Evolutionary conservation across 2,329 filamentous ascomycete species (phyloP).

Genomic region (Cryphonectria radicalis): DNA sequence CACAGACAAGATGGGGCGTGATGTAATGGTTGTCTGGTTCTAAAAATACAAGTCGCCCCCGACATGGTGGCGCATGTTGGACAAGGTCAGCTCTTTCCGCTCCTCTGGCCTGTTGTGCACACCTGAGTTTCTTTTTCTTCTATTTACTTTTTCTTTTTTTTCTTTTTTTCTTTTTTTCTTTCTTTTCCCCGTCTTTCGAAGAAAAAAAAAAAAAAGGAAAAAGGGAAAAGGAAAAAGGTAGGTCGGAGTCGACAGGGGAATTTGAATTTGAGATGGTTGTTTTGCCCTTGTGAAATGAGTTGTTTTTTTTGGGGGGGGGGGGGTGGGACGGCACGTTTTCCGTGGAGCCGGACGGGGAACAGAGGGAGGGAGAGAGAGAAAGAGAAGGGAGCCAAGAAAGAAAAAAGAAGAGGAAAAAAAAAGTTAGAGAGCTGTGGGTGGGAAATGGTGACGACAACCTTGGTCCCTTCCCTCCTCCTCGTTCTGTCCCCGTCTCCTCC

Average conservation of each 20-base stretch:
- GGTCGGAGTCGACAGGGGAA: neutral
- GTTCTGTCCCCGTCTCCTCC: neutral
- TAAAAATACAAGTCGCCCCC: conserved; percentile 1
- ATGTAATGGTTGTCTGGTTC: neutral
- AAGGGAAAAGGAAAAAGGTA: neutral
- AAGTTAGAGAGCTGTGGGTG: neutral
- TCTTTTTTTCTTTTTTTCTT: too few species aligned
- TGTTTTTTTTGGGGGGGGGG: too few species aligned
- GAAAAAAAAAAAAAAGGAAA: too few species aligned
- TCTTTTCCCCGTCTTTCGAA: too few species aligned
- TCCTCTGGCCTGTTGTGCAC: neutral
- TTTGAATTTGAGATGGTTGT: neutral
- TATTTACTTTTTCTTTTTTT: neutral
- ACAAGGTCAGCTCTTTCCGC: neutral
- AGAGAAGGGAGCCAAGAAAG: neutral
- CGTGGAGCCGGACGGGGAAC: conserved; percentile 7
- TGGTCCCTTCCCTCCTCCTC: neutral
- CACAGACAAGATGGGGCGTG: neutral
- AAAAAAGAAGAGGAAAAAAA: too few species aligned
- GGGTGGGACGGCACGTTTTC: conserved; percentile 4
- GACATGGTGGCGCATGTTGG: neutral
- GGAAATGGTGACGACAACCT: neutral
- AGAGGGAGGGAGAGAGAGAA: neutral
- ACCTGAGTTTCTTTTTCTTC: neutral
- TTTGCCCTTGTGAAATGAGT: neutral